Evolutionary conservation across 805 yeast species (phyloP), one percentile per base, ranked within the genome.

Genomic region (Teunomyces cretensis): DNA sequence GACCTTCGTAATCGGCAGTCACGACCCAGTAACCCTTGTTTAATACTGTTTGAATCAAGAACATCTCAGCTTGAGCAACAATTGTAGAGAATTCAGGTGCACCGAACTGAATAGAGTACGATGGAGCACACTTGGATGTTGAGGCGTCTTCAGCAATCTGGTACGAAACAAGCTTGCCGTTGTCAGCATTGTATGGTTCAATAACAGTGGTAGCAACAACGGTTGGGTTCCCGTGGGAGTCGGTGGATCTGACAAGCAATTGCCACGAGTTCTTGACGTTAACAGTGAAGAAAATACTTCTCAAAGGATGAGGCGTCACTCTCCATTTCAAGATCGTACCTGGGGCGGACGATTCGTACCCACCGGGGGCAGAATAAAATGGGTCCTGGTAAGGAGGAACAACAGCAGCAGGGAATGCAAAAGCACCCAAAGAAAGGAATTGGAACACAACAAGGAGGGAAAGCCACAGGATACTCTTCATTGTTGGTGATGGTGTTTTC

Each of bases 1-100:
- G 58, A 2, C 74, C 74, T 44, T 68, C 67, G 42, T 67, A 65
- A 48, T 68, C 73, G 0, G 73, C 64, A 5, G 57, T 52, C 1
- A 63, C 59, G 2, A 68, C 68, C 47, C 53, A 62, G 55, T 62
- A 69, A 6, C 74, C 75, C 24, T 58, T 45, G 11, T 50, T 33
- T 22, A 59, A 47, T 5, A 46, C 51, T 1, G 49, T 38, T 28
- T 48, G 42, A 41, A 53, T 38, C 16, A 51, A 33, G 12, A 30
- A 30, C 51, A 54, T 46, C 33, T 59, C 61, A 8, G 47, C 30
- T 41, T 58, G 59, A 4, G 51, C 12, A 9, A 28, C 45, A 3
- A 54, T 15, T n/a, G 58, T 53, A 32, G 51, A 45, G 22, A 37
- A 12, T 7, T 27, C 33, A 3, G 50, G 38, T 22, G 53, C 51